These are phyloP conservation scores for Rhizopus microsporus DNA, from an alignment of 371 early-diverging fungal species.

Conservation along the genomic window DNA sequence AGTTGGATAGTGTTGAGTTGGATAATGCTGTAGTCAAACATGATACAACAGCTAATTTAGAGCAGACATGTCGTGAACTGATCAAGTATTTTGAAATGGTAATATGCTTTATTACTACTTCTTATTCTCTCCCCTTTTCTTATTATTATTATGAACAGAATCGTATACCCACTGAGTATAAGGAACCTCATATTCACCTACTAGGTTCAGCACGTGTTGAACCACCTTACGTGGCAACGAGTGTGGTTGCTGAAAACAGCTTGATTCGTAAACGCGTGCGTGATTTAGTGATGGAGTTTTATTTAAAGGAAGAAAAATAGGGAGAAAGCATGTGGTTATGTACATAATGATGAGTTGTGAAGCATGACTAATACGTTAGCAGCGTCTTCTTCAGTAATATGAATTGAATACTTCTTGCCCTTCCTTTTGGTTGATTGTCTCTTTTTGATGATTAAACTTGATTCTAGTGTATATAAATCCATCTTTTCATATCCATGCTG, in stretches of 20 bases:
- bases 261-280: slow-evolving; percentile 58
- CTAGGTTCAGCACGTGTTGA: slow-evolving; percentile 57
- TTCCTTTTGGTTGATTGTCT: not conserved
- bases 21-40: slow-evolving; percentile 11
- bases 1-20: slow-evolving; percentile 8
- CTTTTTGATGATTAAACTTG: not conserved
- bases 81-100: slow-evolving; percentile 19
- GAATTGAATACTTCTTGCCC: not conserved
- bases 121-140: not conserved
- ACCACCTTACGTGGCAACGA: slow-evolving; percentile 55
- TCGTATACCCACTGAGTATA: slow-evolving; percentile 49
- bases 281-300: slow-evolving; percentile 45
- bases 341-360: slow-evolving; percentile 12
- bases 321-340: not conserved
- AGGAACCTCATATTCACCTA: slow-evolving; percentile 53
- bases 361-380: slow-evolving; percentile 48
- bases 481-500: slow-evolving; percentile 36
- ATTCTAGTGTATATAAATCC: slow-evolving; percentile 31
- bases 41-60: slow-evolving; percentile 8
- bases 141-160: slow-evolving; percentile 25
- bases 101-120: not conserved
- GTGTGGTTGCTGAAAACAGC: slow-evolving; percentile 50
- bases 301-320: not conserved
- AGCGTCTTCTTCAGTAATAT: slow-evolving; percentile 36
- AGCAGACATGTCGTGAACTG: slow-evolving; percentile 7